Conservation (phyloP, 768 basidiomycete species). For the Suillus clintonianus region DNA sequence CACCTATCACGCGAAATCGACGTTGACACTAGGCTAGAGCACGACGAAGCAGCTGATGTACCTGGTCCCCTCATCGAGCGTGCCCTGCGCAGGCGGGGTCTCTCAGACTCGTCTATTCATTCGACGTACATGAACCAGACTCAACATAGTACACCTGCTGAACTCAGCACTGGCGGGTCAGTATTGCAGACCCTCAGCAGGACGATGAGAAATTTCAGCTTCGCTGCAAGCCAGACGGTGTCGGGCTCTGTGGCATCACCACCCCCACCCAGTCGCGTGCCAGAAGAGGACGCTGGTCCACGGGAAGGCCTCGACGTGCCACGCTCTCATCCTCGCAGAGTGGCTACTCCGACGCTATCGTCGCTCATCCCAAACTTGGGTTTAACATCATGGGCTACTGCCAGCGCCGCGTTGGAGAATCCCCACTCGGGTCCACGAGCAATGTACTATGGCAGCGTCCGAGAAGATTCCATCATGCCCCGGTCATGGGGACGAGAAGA, state of each 20-base stretch:
- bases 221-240: slow-evolving; percentile 31
- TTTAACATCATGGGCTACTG: slow-evolving; percentile 34
- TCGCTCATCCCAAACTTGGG: slow-evolving; percentile 33
- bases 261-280: slow-evolving; percentile 6
- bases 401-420: slow-evolving; percentile 23
- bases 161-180: slow-evolving; percentile 25
- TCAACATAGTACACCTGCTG: slow-evolving; percentile 27
- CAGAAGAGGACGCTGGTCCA: slow-evolving; percentile 4
- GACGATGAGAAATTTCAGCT: slow-evolving; percentile 53
- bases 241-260: slow-evolving; percentile 20
- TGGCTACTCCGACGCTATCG: slow-evolving; percentile 20
- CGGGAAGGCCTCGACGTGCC: slow-evolving; percentile 11
- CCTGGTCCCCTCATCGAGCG: slow-evolving; percentile 62
- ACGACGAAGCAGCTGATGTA: slow-evolving; percentile 43
- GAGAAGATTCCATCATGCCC: slow-evolving; percentile 23
- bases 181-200: slow-evolving; percentile 56
- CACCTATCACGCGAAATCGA: slow-evolving; percentile 69
- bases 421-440: neutral
- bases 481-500: slow-evolving; percentile 29
- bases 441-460: slow-evolving; percentile 2
- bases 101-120: slow-evolving; percentile 92
- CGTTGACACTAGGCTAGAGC: slow-evolving; percentile 37
- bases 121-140: slow-evolving; percentile 73
- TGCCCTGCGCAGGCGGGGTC: slow-evolving; percentile 72
- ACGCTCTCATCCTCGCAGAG: slow-evolving; percentile 22